Conservation (phyloP, 1,284 basidiomycete species). For the Hypsizygus ulmarius region DNA sequence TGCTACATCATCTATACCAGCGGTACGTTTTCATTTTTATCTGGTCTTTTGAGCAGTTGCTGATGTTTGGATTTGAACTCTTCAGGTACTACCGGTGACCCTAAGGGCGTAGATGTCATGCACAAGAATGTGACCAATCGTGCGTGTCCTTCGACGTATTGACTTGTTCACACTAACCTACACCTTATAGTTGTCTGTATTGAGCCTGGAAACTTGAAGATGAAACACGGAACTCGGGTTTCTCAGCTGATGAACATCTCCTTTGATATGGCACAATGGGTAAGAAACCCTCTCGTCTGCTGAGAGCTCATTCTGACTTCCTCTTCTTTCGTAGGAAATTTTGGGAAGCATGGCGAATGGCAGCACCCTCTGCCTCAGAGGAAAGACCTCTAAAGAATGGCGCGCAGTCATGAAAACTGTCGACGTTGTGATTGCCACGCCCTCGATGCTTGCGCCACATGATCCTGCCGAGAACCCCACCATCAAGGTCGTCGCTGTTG, state of each 20-base stretch:
- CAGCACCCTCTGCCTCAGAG: slow-evolving; percentile 52
- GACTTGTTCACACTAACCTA: neutral
- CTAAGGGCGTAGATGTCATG: slow-evolving; percentile 57
- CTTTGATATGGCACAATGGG: slow-evolving; percentile 64
- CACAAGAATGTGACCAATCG: slow-evolving; percentile 61
- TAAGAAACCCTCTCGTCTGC: slow-evolving; percentile 16
- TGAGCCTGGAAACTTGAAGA: slow-evolving; percentile 33
- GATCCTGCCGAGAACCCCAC: slow-evolving; percentile 55
- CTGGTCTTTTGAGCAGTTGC: neutral
- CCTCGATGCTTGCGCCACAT: slow-evolving; percentile 53
- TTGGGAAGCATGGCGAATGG: slow-evolving; percentile 55
- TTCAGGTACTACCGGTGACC: slow-evolving; percentile 54
- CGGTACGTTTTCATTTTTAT: slow-evolving; percentile 34
- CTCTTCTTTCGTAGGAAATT: slow-evolving; percentile 42
- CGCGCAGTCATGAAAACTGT: slow-evolving; percentile 53
- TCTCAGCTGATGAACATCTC: slow-evolving; percentile 58
- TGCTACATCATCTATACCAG: slow-evolving; percentile 62
- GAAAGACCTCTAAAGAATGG: slow-evolving; percentile 57
- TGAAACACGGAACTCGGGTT: slow-evolving; percentile 50
- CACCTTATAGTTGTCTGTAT: slow-evolving; percentile 43
- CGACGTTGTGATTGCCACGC: slow-evolving; percentile 53
- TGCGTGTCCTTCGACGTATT: slow-evolving; percentile 25
- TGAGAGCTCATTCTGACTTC: neutral
- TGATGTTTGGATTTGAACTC: neutral
- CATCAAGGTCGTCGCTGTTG: slow-evolving; percentile 56